Percentiles rank a stretch among this genome's conserved stretches.
Evolutionary conservation across 106 monocot genomes (phyloP).

Genomic region (Cymbidium sinense): DNA sequence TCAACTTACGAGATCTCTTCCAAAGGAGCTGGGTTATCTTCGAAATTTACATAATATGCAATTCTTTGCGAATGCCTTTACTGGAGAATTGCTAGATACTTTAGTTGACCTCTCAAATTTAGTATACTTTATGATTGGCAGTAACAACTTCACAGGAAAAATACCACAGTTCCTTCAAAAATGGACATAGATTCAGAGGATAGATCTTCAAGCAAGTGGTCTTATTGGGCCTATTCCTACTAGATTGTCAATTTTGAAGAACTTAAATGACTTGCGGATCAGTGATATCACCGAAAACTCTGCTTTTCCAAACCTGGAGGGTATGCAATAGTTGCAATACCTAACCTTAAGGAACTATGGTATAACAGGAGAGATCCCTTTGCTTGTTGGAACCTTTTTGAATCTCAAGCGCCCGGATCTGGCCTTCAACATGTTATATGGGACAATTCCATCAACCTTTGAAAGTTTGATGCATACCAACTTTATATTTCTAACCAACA

Average conservation of each 20-base stretch:
- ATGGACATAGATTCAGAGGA: conserved; percentile 4
- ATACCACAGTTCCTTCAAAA: conserved; percentile 10
- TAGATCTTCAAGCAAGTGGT: conserved; percentile 12
- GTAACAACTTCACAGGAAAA: conserved; percentile 6
- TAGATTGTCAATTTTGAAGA: no score
- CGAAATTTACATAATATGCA: not conserved
- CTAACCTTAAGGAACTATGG: conserved; percentile 7
- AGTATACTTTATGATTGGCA: conserved; percentile 1
- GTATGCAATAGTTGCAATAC: not conserved
- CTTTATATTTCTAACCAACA: no score
- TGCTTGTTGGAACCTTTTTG: no score
- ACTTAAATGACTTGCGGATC: conserved; percentile 3
- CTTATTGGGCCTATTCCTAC: no score
- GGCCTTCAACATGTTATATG: no score
- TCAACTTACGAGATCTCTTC: conserved; percentile 7
- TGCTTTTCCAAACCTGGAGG: conserved; percentile 4
- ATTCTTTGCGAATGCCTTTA: conserved; percentile 2
- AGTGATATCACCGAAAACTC: conserved; percentile 9
- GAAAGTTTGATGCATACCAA: no score
- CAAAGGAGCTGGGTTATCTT: conserved; percentile 8
- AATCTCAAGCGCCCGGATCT: no score
- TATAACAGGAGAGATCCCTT: no score
- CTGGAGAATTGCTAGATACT: conserved; percentile 6
- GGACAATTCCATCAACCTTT: no score
- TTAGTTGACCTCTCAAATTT: no score